phyloP scores from a whole-genome alignment of 1,284 basidiomycete species.

The Irpex lacteus region DNA sequence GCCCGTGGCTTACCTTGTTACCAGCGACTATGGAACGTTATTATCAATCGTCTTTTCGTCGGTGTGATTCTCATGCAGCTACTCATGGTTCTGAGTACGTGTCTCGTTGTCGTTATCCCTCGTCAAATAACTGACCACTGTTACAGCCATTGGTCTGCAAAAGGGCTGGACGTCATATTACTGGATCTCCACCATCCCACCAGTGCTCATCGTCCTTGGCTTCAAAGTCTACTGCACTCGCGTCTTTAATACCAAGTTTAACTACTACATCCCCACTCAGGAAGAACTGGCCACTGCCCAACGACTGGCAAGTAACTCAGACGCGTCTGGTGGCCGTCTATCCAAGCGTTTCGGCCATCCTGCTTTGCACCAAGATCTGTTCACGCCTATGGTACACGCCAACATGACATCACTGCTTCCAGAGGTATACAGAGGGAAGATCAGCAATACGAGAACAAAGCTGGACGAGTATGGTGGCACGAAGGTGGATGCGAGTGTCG shows the following conservation, averaged over 20 bases:
- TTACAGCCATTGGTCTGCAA: conserved; percentile 80
- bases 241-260: conserved; percentile 69
- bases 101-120: neutral
- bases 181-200: conserved; percentile 75
- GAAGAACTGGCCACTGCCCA: conserved; percentile 69
- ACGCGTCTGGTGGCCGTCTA: conserved; percentile 66
- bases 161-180: conserved; percentile 69
- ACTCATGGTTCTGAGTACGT: conserved; percentile 84
- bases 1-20: conserved; percentile 8
- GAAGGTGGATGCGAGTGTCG: conserved; percentile 65
- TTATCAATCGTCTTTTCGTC: conserved; percentile 81
- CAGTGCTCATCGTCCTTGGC: conserved; percentile 67
- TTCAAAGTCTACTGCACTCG: conserved; percentile 85
- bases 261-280: conserved; percentile 74
- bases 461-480: conserved; percentile 75
- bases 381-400: conserved; percentile 86
- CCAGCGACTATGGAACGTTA: conserved; percentile 90
- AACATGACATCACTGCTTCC: conserved; percentile 76
- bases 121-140: conserved; percentile 6
- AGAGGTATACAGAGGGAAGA: conserved; percentile 74
- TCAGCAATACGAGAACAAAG: conserved; percentile 59
- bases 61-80: conserved; percentile 80
- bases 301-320: conserved; percentile 68
- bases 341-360: conserved; percentile 87
- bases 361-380: conserved; percentile 74